Base-by-base conservation (phyloP, 1,139 yeast genomes). In the Scheffersomyces quercinus region DNA sequence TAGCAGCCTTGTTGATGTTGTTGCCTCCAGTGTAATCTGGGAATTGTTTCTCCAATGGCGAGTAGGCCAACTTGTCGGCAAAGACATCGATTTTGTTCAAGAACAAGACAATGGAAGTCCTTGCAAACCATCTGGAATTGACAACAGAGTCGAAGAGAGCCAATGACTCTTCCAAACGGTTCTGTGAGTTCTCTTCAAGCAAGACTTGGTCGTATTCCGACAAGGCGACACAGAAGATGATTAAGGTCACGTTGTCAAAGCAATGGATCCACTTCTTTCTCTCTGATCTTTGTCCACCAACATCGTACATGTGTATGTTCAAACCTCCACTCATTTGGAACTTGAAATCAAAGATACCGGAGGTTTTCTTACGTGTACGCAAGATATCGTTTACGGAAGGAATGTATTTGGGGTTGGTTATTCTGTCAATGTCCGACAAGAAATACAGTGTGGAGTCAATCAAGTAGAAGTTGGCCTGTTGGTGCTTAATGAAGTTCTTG, bases 221-320 rank as follows among this genome's bases (percentile, higher is more conserved):
- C 41, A 90, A 68, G 0, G 97, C 91, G 15, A 89, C 96, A 64
- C 97, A 89, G 62, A 89, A 90, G 46, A 90, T 88, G 39, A 90
- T 87, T 40, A 88, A 73, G 0, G 97, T 87, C 29, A 90, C 97
- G 56, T 90, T 89, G 64, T 90, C 96, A 58, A 90, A 90, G 60
- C 97, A 90, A 65, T 90, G 95, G 52, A 90, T 90, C 97, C 97
- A 90, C 64, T 90, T 90, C 59, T 88, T 88, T 42, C 97, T 81
- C 67, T 90, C 97, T 1, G 93, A 83, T 55, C 97, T 73, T 66
- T 90, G 97, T 1, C 97, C 97, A 49, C 97, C 97, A 39, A 90
- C 97, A 63, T 90, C 97, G 60, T 78, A 89, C 77, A 90, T 82
- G 64, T 88, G 96, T 45, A 89, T 79, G 57, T 83, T 83, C 44